phyloP scores from a whole-genome alignment of 192 early-diverging fungal species.

The Jimgerdemannia lactiflua region DNA sequence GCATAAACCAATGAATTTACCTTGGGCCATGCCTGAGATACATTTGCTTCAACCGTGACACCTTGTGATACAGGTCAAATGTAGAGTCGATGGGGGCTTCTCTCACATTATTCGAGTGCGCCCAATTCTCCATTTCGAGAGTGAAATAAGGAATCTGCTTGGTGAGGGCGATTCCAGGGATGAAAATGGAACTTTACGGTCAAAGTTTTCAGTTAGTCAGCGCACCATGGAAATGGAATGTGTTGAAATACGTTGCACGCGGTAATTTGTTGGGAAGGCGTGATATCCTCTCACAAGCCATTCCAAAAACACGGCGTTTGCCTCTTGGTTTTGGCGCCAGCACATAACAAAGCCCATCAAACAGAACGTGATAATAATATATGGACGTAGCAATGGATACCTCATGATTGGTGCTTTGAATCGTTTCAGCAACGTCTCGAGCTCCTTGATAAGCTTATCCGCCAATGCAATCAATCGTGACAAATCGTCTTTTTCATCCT shows the following conservation, averaged over 20 bases:
- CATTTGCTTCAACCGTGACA: constrained; percentile 39
- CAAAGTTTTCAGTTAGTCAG: neutral
- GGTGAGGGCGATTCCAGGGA: constrained; percentile 45
- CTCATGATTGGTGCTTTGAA: constrained; percentile 16
- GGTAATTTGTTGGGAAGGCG: neutral
- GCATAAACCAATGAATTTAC: constrained; percentile 19
- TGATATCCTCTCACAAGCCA: neutral
- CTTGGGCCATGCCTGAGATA: constrained; percentile 44
- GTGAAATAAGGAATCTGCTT: constrained; percentile 51
- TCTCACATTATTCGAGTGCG: constrained; percentile 37
- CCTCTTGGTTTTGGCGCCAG: too few relatives aligned
- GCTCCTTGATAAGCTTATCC: constrained; percentile 26
- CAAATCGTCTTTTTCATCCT: constrained; percentile 29
- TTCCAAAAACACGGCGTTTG: too few relatives aligned
- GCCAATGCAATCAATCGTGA: constrained; percentile 27
- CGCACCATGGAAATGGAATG: too few relatives aligned
- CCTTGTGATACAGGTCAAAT: constrained; percentile 56
- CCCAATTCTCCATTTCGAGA: constrained; percentile 54
- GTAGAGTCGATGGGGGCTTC: constrained; percentile 41
- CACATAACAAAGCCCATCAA: too few relatives aligned
- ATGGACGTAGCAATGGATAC: neutral
- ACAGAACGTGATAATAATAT: too few relatives aligned
- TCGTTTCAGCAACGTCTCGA: constrained; percentile 16
- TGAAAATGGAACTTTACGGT: constrained; percentile 8
- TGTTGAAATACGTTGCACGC: neutral